Conservation (phyloP, 2,329 filamentous ascomycete genomes). For the Thyridium curvatum region DNA sequence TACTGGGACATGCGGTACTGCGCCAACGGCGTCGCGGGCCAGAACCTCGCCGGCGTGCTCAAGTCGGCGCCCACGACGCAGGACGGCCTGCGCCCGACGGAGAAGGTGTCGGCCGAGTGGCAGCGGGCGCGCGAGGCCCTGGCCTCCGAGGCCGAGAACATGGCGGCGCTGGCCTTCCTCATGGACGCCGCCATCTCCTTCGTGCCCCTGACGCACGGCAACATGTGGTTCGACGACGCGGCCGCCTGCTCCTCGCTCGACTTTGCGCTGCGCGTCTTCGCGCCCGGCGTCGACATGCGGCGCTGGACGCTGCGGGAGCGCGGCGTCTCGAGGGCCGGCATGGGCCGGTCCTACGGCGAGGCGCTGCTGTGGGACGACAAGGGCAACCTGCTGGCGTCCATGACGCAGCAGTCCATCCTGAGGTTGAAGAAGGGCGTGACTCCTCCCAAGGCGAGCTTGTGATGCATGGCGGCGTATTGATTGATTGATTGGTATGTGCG, state of each 20-base stretch:
- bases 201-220: constrained; percentile 32
- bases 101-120: constrained; percentile 36
- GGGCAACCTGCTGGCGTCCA: constrained; percentile 36
- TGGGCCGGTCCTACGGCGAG: constrained; percentile 38
- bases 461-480: too few relatives aligned
- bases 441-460: constrained; percentile 13
- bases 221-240: constrained; percentile 35
- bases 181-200: constrained; percentile 39
- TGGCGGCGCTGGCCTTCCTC: constrained; percentile 31
- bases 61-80: constrained; percentile 24
- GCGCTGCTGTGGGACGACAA: constrained; percentile 34
- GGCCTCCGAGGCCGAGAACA: constrained; percentile 19
- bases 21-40: constrained; percentile 31
- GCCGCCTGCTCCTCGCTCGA: constrained; percentile 40
- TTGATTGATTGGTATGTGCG: too few relatives aligned
- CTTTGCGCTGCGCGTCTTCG: constrained; percentile 40
- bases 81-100: constrained; percentile 28
- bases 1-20: constrained; percentile 29
- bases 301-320: constrained; percentile 38
- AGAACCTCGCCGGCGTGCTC: constrained; percentile 34
- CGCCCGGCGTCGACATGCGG: constrained; percentile 26
- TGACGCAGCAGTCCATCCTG: constrained; percentile 38
- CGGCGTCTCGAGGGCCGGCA: constrained; percentile 25
- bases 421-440: background rate
- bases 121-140: constrained; percentile 17